phyloP scores from a whole-genome alignment of 164 flowering plant genomes.

The Malania oleifera region DNA sequence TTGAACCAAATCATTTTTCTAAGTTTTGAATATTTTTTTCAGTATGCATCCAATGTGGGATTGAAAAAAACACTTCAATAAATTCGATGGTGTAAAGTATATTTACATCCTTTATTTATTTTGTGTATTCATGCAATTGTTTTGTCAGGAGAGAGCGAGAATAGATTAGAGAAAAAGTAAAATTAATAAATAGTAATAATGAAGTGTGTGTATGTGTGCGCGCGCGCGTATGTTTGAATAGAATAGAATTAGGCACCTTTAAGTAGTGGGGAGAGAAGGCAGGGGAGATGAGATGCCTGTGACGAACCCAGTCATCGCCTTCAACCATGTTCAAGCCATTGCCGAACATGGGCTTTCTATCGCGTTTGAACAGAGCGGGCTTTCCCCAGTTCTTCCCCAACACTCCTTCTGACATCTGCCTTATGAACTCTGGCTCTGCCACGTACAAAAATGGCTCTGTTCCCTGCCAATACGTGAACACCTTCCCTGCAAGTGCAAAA shows the following conservation, averaged over 20 bases:
- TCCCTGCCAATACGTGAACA: constrained; percentile 83
- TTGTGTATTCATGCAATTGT: too few species aligned
- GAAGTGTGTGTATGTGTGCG: too few species aligned
- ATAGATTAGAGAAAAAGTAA: background rate
- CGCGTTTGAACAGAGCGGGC: constrained; percentile 70
- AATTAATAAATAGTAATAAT: too few species aligned
- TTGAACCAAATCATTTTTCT: too few species aligned
- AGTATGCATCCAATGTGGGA: too few species aligned
- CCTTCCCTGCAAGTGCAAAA: constrained; percentile 53
- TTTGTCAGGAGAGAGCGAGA: background rate
- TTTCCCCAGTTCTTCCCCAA: constrained; percentile 84
- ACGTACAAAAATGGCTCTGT: constrained; percentile 82
- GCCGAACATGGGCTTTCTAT: constrained; percentile 86
- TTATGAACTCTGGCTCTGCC: constrained; percentile 79
- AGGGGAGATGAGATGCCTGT: constrained; percentile 64
- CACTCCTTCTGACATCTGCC: constrained; percentile 44
- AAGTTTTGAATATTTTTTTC: too few species aligned
- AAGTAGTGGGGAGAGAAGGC: constrained; percentile 63
- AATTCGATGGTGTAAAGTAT: too few species aligned
- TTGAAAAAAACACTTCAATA: too few species aligned
- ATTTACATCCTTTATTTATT: too few species aligned
- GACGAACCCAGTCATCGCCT: constrained; percentile 76
- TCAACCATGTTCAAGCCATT: constrained; percentile 77
- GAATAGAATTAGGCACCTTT: too few species aligned
- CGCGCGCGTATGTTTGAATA: too few species aligned